A percentile compares a stretch with the other conserved stretches of the same genome.
Evolutionary conservation across 1,139 yeast species (phyloP).

Genomic region (Kurtzmaniella quercitrusa): DNA sequence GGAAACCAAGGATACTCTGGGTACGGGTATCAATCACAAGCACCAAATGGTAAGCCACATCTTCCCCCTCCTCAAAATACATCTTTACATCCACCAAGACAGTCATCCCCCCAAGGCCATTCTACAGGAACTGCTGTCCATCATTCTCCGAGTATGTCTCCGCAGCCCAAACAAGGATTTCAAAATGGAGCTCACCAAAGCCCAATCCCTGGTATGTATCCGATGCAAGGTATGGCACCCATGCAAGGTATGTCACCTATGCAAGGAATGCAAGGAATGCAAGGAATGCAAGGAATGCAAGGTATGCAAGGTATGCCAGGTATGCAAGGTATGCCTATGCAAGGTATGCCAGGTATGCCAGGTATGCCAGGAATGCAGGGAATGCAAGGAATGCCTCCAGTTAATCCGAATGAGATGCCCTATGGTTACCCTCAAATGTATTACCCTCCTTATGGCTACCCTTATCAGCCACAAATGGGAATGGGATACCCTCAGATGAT

Average conservation of each 20-base stretch:
- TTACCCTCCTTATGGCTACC: conserved; percentile 12
- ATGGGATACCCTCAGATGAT: conserved; percentile 10
- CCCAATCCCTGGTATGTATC: background rate
- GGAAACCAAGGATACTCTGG: conserved; percentile 9
- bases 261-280: background rate
- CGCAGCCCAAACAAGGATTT: conserved; percentile 1
- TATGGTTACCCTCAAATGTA: conserved; percentile 9
- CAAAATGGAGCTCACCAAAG: background rate
- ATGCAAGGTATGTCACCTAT: background rate
- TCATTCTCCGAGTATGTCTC: background rate
- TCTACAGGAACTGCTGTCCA: background rate
- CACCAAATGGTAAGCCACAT: conserved; percentile 3
- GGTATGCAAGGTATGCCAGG: background rate
- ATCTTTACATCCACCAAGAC: background rate
- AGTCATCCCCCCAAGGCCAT: background rate
- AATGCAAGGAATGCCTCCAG: conserved; percentile 1
- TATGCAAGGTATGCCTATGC: background rate
- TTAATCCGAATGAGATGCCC: conserved; percentile 2
- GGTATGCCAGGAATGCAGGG: background rate
- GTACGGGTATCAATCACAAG: conserved; percentile 7
- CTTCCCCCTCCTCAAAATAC: conserved; percentile 6
- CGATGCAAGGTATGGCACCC: background rate
- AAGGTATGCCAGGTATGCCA: background rate
- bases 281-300: background rate
- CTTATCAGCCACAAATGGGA: conserved; percentile 11